Conservation (phyloP, 345 rosid species). For the Brassica juncea region DNA sequence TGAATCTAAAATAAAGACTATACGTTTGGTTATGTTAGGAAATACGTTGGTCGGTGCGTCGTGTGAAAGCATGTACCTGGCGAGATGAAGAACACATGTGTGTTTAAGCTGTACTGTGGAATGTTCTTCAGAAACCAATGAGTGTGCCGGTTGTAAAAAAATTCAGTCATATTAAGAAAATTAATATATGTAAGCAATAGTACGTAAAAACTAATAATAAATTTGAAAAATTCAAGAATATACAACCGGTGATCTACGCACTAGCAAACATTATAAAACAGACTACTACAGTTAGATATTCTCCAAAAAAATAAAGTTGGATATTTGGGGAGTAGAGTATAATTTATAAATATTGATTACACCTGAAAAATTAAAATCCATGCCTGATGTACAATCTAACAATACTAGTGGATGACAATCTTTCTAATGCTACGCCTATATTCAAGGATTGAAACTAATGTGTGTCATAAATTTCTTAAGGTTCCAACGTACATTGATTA, state of each 20-base stretch:
- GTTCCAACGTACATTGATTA: background rate
- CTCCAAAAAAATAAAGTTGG: background rate
- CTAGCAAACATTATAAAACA: conserved; percentile 27
- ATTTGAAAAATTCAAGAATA: background rate
- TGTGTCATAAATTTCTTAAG: background rate
- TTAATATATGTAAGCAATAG: conserved; percentile 6
- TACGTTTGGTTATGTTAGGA: background rate
- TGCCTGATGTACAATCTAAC: background rate
- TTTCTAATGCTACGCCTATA: conserved; percentile 39
- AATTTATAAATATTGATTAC: conserved; percentile 3
- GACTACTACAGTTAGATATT: conserved; percentile 21
- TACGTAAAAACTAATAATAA: conserved; percentile 12
- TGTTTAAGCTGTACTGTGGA: conserved; percentile 36
- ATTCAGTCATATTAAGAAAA: background rate
- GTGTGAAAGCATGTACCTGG: conserved; percentile 35
- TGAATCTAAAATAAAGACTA: conserved; percentile 4
- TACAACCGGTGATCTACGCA: conserved; percentile 19
- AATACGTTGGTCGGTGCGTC: conserved; percentile 27
- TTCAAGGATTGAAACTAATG: conserved; percentile 36
- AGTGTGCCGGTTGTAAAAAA: conserved; percentile 11
- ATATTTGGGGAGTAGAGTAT: background rate
- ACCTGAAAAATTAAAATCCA: conserved; percentile 13
- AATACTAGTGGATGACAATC: background rate
- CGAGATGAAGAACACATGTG: conserved; percentile 34
- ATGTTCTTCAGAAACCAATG: conserved; percentile 34